A percentile compares a stretch with the other conserved stretches of the same genome.
Conservation (phyloP, 805 yeast species). For the Candida vartiovaarae region DNA sequence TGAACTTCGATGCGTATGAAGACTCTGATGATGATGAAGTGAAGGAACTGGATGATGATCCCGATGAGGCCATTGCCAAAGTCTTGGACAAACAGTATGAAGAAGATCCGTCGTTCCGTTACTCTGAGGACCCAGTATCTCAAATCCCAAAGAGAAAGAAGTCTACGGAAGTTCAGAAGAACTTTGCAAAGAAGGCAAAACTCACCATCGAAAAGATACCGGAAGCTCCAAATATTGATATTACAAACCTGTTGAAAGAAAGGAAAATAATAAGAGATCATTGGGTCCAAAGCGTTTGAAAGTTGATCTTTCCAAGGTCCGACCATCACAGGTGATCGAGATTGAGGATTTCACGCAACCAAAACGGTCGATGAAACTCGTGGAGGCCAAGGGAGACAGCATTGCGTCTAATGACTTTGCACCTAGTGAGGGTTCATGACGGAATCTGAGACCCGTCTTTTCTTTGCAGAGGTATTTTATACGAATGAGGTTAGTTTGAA, state of each 20-base stretch:
- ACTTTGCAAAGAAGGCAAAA: too few species aligned
- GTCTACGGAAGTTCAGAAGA: too few species aligned
- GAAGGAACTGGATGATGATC: neutral
- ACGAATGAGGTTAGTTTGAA: slow-evolving; percentile 2
- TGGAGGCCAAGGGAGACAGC: slow-evolving; percentile 11
- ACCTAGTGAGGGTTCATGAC: slow-evolving; percentile 14
- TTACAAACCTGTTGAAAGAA: slow-evolving; percentile 14
- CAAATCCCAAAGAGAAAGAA: neutral
- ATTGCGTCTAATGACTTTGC: slow-evolving; percentile 5
- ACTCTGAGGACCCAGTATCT: neutral
- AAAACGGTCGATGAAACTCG: neutral
- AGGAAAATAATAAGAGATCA: slow-evolving; percentile 1
- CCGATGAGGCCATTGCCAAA: slow-evolving; percentile 4
- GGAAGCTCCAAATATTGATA: slow-evolving; percentile 9
- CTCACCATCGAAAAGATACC: neutral
- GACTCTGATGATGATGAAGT: slow-evolving; percentile 3
- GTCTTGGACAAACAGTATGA: slow-evolving; percentile 17
- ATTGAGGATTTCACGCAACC: slow-evolving; percentile 5
- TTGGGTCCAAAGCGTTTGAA: slow-evolving; percentile 1
- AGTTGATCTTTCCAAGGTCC: slow-evolving; percentile 7
- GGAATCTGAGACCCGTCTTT: slow-evolving; percentile 10
- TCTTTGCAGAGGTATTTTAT: slow-evolving; percentile 12
- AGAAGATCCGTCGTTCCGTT: slow-evolving; percentile 10
- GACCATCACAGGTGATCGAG: slow-evolving; percentile 15
- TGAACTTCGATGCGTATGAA: neutral